Percentiles rank a stretch among this genome's conserved stretches.
phyloP scores from a whole-genome alignment of 352 stramenopile genomes.

The Globisporangium irregulare region DNA sequence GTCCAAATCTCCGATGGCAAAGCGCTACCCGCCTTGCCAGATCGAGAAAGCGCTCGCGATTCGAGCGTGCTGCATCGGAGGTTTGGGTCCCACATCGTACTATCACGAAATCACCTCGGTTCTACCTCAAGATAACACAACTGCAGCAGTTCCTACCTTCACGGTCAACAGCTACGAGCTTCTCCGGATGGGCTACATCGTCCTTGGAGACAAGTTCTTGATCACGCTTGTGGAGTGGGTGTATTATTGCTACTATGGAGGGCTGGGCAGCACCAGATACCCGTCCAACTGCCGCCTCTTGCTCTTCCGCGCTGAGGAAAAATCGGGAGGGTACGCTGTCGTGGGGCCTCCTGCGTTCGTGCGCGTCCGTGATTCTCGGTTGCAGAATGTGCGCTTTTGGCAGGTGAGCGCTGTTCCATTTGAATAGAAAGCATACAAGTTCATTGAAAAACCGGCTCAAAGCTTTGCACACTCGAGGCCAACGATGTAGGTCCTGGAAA shows the following conservation, averaged over 20 bases:
- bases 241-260: neutral
- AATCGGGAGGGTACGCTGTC: neutral
- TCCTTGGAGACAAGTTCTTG: conserved; percentile 5
- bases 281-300: neutral
- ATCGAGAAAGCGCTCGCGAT: conserved; percentile 6
- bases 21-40: neutral
- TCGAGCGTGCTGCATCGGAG: neutral
- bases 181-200: conserved; percentile 4
- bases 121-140: neutral
- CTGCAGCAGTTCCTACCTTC: neutral
- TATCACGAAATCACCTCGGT: neutral
- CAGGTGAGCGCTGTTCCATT: neutral
- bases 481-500: too few relatives aligned
- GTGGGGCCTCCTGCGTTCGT: neutral
- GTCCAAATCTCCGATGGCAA: neutral
- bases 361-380: neutral
- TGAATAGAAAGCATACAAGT: neutral
- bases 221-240: conserved; percentile 5
- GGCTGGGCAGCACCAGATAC: neutral
- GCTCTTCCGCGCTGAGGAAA: neutral
- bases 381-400: neutral
- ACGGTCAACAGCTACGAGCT: conserved; percentile 11
- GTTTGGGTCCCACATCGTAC: neutral
- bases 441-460: too few relatives aligned
- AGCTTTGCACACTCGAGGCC: too few relatives aligned